Evolutionary conservation across 2,329 filamentous ascomycete species (phyloP).

Genomic region (Arthrobotrys megalospora): DNA sequence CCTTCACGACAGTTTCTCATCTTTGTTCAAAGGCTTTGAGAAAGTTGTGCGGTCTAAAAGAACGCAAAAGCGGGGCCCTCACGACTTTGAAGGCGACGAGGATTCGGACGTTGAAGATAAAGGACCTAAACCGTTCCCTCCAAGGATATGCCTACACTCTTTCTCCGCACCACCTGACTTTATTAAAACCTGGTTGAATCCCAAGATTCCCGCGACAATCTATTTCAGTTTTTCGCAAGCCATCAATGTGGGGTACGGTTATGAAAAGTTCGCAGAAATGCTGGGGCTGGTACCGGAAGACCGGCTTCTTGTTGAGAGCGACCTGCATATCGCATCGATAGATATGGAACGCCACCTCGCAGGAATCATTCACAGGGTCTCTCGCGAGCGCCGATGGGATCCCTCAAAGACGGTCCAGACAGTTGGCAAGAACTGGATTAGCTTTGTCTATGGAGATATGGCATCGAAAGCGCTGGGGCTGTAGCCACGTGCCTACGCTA

Average conservation of each 20-base stretch:
- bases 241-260: slow-evolving; percentile 77
- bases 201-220: slow-evolving; percentile 78
- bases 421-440: slow-evolving; percentile 81
- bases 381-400: slow-evolving; percentile 82
- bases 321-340: slow-evolving; percentile 85
- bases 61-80: slow-evolving; percentile 69
- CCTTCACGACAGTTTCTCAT: slow-evolving; percentile 76
- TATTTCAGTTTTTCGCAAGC: slow-evolving; percentile 90
- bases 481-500: not conserved
- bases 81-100: slow-evolving; percentile 58
- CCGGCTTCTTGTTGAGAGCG: slow-evolving; percentile 87
- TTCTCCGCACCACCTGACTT: slow-evolving; percentile 85
- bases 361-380: slow-evolving; percentile 82
- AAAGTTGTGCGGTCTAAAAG: slow-evolving; percentile 74
- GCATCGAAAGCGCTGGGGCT: slow-evolving; percentile 20
- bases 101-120: slow-evolving; percentile 66
- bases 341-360: slow-evolving; percentile 84
- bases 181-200: slow-evolving; percentile 82
- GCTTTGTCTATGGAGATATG: slow-evolving; percentile 78
- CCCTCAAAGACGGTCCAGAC: slow-evolving; percentile 78
- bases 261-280: slow-evolving; percentile 71
- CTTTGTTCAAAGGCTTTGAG: slow-evolving; percentile 80
- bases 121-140: slow-evolving; percentile 77
- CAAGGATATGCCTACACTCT: slow-evolving; percentile 92
- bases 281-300: slow-evolving; percentile 82